Evolutionary conservation across 352 stramenopile species (phyloP).

Genomic region (Pythium vanterpoolii): DNA sequence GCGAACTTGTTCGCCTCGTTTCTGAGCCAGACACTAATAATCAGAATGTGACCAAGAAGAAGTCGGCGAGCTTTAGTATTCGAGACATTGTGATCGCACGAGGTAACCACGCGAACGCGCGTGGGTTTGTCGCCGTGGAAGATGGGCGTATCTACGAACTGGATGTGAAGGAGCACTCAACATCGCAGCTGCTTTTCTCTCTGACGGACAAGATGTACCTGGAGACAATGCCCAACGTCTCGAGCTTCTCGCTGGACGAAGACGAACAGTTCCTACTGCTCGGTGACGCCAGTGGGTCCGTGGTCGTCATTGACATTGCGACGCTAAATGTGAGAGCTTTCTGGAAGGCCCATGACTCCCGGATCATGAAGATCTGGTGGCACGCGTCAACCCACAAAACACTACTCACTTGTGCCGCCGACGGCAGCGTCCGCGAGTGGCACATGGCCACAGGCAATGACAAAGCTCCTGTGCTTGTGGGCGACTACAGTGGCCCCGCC

Average conservation of each 20-base stretch:
- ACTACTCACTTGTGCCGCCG: slow-evolving; percentile 59
- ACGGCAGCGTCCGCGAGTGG: slow-evolving; percentile 67
- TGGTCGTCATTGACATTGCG: slow-evolving; percentile 45
- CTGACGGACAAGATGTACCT: slow-evolving; percentile 10
- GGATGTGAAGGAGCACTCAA: slow-evolving; percentile 18
- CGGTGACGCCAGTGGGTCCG: slow-evolving; percentile 46
- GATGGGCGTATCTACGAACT: slow-evolving; percentile 54
- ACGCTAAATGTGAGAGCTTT: slow-evolving; percentile 27
- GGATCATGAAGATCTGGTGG: slow-evolving; percentile 80
- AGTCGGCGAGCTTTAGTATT: slow-evolving; percentile 19
- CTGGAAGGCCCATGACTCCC: slow-evolving; percentile 52
- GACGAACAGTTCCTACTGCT: slow-evolving; percentile 44
- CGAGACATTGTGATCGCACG: slow-evolving; percentile 22
- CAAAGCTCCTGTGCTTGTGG: slow-evolving; percentile 30
- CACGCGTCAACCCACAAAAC: slow-evolving; percentile 27
- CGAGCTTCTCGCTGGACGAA: slow-evolving; percentile 26
- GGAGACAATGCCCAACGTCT: slow-evolving; percentile 16
- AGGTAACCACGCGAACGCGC: neutral
- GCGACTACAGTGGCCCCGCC: slow-evolving; percentile 48
- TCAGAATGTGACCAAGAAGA: slow-evolving; percentile 18
- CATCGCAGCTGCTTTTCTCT: slow-evolving; percentile 7
- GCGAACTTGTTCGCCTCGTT: slow-evolving; percentile 8
- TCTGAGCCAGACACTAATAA: neutral
- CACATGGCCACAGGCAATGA: slow-evolving; percentile 7
- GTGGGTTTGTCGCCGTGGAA: slow-evolving; percentile 61